Conservation (phyloP, 768 basidiomycete species). For the Cytidiella melzeri region DNA sequence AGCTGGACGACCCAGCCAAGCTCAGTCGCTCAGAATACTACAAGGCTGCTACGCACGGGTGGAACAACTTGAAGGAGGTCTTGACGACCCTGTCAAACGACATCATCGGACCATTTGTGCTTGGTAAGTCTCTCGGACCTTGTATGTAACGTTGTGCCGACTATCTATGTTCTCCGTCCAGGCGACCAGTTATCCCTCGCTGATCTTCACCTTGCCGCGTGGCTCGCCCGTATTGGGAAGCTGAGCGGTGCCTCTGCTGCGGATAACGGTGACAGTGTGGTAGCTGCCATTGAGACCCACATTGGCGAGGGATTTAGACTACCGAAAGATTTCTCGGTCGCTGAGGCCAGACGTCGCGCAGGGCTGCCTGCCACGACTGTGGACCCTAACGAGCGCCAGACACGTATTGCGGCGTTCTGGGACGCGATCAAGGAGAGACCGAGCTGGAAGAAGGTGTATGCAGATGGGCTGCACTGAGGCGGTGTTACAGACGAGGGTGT, state of each 20-base stretch:
- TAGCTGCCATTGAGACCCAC: conserved; percentile 46
- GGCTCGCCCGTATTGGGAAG: conserved; percentile 56
- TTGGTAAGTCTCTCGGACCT: conserved; percentile 40
- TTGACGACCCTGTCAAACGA: conserved; percentile 47
- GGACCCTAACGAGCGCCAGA: conserved; percentile 29
- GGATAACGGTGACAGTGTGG: conserved; percentile 46
- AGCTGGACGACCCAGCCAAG: conserved; percentile 35
- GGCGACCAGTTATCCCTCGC: conserved; percentile 81
- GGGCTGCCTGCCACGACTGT: conserved; percentile 22
- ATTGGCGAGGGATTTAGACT: conserved; percentile 42
- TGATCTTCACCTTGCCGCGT: conserved; percentile 75
- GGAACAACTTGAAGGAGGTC: conserved; percentile 43
- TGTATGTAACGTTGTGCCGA: background rate
- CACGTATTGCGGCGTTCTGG: conserved; percentile 70
- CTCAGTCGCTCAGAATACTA: conserved; percentile 45
- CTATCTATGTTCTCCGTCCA: conserved; percentile 20
- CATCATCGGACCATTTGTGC: conserved; percentile 55
- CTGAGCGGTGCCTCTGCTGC: conserved; percentile 47
- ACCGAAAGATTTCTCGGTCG: conserved; percentile 35
- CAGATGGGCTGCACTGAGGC: conserved; percentile 36
- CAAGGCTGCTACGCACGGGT: conserved; percentile 40
- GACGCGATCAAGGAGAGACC: conserved; percentile 52
- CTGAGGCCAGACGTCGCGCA: conserved; percentile 26
- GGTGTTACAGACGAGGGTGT: too few relatives aligned
- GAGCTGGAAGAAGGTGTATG: conserved; percentile 43